phyloP scores from a whole-genome alignment of 305 asterid genomes.

The Rubia balearica region DNA sequence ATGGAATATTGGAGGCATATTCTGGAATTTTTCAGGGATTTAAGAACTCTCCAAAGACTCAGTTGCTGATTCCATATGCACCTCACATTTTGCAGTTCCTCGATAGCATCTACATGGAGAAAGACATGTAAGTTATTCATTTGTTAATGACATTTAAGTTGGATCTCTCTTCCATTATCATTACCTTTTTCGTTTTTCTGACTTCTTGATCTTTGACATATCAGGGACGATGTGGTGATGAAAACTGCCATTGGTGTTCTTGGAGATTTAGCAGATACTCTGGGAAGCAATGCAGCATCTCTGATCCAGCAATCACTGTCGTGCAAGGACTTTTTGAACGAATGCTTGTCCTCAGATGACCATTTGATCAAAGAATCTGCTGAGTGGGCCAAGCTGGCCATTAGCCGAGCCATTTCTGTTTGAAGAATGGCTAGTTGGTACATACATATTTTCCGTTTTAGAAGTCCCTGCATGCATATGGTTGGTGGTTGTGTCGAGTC shows the following conservation, averaged over 20 bases:
- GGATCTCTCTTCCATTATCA: background rate
- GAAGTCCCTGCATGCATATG: slow-evolving; percentile 84
- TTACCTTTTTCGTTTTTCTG: slow-evolving; percentile 5
- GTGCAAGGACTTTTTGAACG: slow-evolving; percentile 77
- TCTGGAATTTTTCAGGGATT: slow-evolving; percentile 93
- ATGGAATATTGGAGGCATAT: slow-evolving; percentile 87
- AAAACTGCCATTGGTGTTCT: slow-evolving; percentile 93
- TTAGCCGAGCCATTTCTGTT: slow-evolving; percentile 83
- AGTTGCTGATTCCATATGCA: slow-evolving; percentile 67
- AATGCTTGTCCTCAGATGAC: slow-evolving; percentile 81
- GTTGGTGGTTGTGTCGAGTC: slow-evolving; percentile 76
- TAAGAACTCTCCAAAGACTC: slow-evolving; percentile 85
- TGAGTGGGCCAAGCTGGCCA: slow-evolving; percentile 95
- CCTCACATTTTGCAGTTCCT: slow-evolving; percentile 84
- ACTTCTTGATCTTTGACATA: slow-evolving; percentile 15
- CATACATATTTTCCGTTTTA: slow-evolving; percentile 33
- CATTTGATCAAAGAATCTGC: slow-evolving; percentile 92
- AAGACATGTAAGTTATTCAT: slow-evolving; percentile 14
- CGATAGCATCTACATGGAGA: slow-evolving; percentile 76
- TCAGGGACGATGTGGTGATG: slow-evolving; percentile 94
- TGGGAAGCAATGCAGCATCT: slow-evolving; percentile 82
- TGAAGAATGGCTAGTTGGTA: slow-evolving; percentile 46
- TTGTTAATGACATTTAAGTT: background rate
- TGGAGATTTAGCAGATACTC: slow-evolving; percentile 91
- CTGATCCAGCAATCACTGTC: slow-evolving; percentile 77